Evolutionary conservation across 164 flowering plant species (phyloP).

Genomic region (Magnolia changhungtana): DNA sequence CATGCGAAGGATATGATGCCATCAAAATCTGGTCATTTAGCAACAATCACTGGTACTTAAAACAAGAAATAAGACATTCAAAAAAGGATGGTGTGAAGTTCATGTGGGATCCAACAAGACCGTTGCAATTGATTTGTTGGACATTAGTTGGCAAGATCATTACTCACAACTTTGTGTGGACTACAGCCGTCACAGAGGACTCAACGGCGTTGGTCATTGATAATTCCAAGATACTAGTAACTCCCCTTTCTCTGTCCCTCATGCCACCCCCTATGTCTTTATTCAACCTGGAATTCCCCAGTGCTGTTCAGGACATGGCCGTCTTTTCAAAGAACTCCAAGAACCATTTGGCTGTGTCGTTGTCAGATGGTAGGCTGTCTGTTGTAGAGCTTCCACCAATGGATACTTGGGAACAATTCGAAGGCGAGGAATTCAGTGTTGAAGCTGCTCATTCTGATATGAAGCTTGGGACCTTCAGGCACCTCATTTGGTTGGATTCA

Average conservation of each 20-base stretch:
- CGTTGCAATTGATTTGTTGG: slow-evolving; percentile 77
- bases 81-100: slow-evolving; percentile 58
- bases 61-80: slow-evolving; percentile 70
- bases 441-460: slow-evolving; percentile 47
- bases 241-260: slow-evolving; percentile 67
- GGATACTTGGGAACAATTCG: slow-evolving; percentile 78
- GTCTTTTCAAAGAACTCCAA: slow-evolving; percentile 45
- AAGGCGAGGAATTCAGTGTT: slow-evolving; percentile 62
- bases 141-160: slow-evolving; percentile 58
- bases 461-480: slow-evolving; percentile 44
- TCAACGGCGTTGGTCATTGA: slow-evolving; percentile 88
- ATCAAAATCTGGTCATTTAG: slow-evolving; percentile 85
- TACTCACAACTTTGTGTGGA: slow-evolving; percentile 65
- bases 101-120: slow-evolving; percentile 79
- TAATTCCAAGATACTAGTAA: slow-evolving; percentile 53
- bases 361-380: slow-evolving; percentile 66
- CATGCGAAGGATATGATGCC: slow-evolving; percentile 55
- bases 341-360: slow-evolving; percentile 54
- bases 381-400: slow-evolving; percentile 67
- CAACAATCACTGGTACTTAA: slow-evolving; percentile 92
- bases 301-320: slow-evolving; percentile 55
- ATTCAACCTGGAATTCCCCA: slow-evolving; percentile 57
- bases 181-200: slow-evolving; percentile 69
- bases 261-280: slow-evolving; percentile 90
- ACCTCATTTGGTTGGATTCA: slow-evolving; percentile 79